Conservation (phyloP, 805 yeast genomes). For the Teunomyces gatunensis region DNA sequence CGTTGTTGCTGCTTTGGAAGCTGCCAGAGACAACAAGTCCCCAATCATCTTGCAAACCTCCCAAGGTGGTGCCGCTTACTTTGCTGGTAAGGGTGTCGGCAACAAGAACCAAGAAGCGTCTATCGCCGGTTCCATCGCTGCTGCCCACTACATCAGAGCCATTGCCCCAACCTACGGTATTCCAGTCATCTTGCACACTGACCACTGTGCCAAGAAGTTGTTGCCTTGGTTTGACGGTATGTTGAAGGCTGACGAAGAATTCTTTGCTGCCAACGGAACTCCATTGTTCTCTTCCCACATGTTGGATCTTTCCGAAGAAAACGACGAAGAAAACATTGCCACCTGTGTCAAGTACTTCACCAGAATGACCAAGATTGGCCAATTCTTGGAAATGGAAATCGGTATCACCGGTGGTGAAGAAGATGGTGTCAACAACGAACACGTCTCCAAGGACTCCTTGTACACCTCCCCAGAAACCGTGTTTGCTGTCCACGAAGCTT, state of each 20-base stretch:
- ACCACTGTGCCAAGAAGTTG: constrained; percentile 98
- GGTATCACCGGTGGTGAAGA: constrained; percentile 99
- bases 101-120: constrained; percentile 94
- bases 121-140: constrained; percentile 92
- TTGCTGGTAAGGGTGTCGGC: constrained; percentile 98
- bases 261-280: constrained; percentile 81
- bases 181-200: constrained; percentile 96
- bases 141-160: constrained; percentile 95
- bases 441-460: constrained; percentile 78
- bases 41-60: constrained; percentile 97
- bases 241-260: constrained; percentile 94
- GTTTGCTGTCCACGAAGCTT: constrained; percentile 84
- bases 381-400: constrained; percentile 99
- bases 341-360: constrained; percentile 92
- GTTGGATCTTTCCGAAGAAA: constrained; percentile 96
- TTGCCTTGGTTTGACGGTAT: constrained; percentile 99
- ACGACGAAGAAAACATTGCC: constrained; percentile 92
- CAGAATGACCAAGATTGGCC: constrained; percentile 90
- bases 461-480: constrained; percentile 97
- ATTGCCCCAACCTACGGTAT: constrained; percentile 95
- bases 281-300: constrained; percentile 98
- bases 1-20: constrained; percentile 55
- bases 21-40: constrained; percentile 54
- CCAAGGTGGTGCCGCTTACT: constrained; percentile 99
- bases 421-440: constrained; percentile 99